Percentiles rank a stretch among this genome's conserved stretches.
Evolutionary conservation across 1,284 basidiomycete species (phyloP).

Genomic region (Stereum hirsutum): DNA sequence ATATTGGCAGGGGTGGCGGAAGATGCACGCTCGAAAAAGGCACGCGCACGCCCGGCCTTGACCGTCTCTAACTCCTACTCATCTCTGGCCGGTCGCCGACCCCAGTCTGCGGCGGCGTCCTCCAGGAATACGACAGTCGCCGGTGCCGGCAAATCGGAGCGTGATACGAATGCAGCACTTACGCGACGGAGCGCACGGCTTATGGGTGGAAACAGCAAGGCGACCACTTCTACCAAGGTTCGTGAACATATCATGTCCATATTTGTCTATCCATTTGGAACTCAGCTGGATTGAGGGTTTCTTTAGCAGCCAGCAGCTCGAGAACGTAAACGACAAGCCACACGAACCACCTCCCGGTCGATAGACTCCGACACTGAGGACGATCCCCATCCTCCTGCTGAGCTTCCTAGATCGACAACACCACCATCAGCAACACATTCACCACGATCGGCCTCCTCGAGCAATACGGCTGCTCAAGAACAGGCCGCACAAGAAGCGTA

Average conservation of each 20-base stretch:
- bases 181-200: constrained; percentile 65
- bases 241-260: constrained; percentile 3
- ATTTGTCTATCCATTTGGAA: neutral
- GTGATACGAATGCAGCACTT: constrained; percentile 24
- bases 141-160: constrained; percentile 36
- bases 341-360: constrained; percentile 44
- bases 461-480: constrained; percentile 52
- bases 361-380: constrained; percentile 65
- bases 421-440: constrained; percentile 51
- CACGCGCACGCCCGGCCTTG: constrained; percentile 73
- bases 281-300: neutral
- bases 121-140: constrained; percentile 34
- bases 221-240: constrained; percentile 27
- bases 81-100: constrained; percentile 58
- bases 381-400: constrained; percentile 32
- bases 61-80: constrained; percentile 75
- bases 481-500: constrained; percentile 63
- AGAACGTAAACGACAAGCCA: constrained; percentile 47
- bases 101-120: constrained; percentile 52
- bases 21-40: constrained; percentile 73
- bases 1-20: constrained; percentile 24
- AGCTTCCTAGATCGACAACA: constrained; percentile 48
- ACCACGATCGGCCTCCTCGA: constrained; percentile 43
- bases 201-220: constrained; percentile 45
- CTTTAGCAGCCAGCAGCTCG: constrained; percentile 27